These are phyloP conservation scores for Exophiala phaeomuriformis DNA, from an alignment of 2,329 filamentous ascomycete genomes.

Conservation along the genomic window DNA sequence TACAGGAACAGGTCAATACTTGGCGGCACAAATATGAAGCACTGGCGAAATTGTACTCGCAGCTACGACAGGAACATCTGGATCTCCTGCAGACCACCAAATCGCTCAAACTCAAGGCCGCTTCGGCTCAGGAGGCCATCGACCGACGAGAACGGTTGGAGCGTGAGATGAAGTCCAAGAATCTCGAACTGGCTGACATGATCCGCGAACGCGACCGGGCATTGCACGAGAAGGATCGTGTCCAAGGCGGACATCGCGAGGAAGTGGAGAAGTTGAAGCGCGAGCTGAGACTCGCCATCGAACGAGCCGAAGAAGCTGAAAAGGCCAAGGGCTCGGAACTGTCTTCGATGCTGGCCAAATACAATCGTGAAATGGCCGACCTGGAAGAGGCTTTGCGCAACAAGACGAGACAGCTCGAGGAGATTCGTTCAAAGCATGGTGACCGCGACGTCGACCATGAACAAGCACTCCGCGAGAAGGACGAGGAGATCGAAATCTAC, in stretches of 20 bases:
- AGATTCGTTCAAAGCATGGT: constrained; percentile 66
- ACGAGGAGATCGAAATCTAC: constrained; percentile 96
- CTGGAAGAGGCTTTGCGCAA: constrained; percentile 82
- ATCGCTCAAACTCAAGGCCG: constrained; percentile 88
- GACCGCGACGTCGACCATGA: constrained; percentile 83
- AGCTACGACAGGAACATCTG: constrained; percentile 88
- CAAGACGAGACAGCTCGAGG: constrained; percentile 81
- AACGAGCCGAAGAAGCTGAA: constrained; percentile 86
- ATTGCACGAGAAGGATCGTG: constrained; percentile 82
- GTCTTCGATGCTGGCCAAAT: constrained; percentile 87
- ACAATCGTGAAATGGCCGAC: constrained; percentile 95
- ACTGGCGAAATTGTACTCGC: constrained; percentile 92
- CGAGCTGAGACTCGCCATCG: constrained; percentile 83
- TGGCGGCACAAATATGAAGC: constrained; percentile 97
- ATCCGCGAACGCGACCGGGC: constrained; percentile 93
- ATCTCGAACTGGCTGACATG: constrained; percentile 97
- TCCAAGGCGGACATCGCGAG: constrained; percentile 79
- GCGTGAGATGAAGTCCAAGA: constrained; percentile 98
- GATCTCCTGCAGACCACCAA: constrained; percentile 96
- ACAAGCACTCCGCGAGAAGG: constrained; percentile 79
- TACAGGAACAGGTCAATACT: constrained; percentile 96
- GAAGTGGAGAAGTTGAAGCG: constrained; percentile 91
- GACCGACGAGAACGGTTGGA: constrained; percentile 91
- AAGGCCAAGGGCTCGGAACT: constrained; percentile 90
- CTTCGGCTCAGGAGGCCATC: constrained; percentile 93